Conservation (phyloP, 768 basidiomycete species). For the Floccularia luteovirens region DNA sequence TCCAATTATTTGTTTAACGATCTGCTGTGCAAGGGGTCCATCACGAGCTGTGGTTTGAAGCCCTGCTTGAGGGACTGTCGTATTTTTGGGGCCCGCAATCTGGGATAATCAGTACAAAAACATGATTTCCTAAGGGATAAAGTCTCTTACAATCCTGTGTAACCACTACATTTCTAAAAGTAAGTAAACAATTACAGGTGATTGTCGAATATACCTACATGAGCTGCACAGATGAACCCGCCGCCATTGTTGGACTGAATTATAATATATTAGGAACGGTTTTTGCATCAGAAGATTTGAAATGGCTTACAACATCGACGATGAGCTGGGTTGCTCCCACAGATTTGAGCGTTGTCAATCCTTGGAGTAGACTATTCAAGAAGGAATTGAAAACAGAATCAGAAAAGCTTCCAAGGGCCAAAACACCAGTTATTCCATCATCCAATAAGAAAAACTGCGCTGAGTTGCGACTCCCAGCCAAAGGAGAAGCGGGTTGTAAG, state of each 20-base stretch:
- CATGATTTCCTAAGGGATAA: constrained; percentile 1
- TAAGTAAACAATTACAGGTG: neutral
- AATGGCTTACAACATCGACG: constrained; percentile 46
- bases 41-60: constrained; percentile 44
- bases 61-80: constrained; percentile 49
- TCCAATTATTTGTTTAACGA: constrained; percentile 32
- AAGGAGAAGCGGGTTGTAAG: constrained; percentile 28
- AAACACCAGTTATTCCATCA: constrained; percentile 47
- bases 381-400: constrained; percentile 33
- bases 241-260: constrained; percentile 42
- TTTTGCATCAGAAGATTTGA: neutral
- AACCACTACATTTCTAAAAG: constrained; percentile 25
- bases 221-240: constrained; percentile 52
- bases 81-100: constrained; percentile 46
- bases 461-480: constrained; percentile 39
- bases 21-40: constrained; percentile 41
- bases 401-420: constrained; percentile 54
- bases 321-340: constrained; percentile 47
- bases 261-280: neutral
- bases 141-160: constrained; percentile 32
- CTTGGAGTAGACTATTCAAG: constrained; percentile 34
- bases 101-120: constrained; percentile 9
- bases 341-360: constrained; percentile 39
- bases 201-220: constrained; percentile 28
- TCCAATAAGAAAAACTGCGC: constrained; percentile 47